These are phyloP conservation scores for Spizellomyces punctatus DNA, from an alignment of 192 early-diverging fungal genomes.

Conservation along the genomic window DNA sequence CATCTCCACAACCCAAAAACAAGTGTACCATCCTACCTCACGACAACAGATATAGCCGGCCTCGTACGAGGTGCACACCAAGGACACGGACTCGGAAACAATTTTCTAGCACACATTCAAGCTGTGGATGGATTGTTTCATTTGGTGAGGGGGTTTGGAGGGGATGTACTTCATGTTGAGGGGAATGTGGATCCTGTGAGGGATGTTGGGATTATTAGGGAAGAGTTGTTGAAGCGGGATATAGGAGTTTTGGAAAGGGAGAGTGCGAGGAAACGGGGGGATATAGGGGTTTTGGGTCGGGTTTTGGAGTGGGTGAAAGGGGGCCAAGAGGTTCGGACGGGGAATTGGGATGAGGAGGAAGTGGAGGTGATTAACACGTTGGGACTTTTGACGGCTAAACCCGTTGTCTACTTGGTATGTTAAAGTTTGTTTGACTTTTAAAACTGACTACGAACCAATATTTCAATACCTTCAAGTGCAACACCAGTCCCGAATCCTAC, in stretches of 20 bases:
- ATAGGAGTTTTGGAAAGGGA: conserved; percentile 73
- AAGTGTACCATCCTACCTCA: conserved; percentile 76
- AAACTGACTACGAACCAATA: not conserved
- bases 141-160: conserved; percentile 39
- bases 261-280: conserved; percentile 68
- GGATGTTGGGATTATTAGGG: conserved; percentile 94
- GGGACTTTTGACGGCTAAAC: conserved; percentile 91
- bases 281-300: conserved; percentile 67
- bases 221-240: conserved; percentile 95
- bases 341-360: conserved; percentile 90
- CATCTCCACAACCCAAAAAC: conserved; percentile 62
- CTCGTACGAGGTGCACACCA: conserved; percentile 79
- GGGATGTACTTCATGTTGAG: conserved; percentile 86
- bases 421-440: too few relatives aligned
- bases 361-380: conserved; percentile 87
- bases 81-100: conserved; percentile 75
- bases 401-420: conserved; percentile 72
- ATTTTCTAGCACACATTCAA: conserved; percentile 89
- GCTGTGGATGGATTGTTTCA: conserved; percentile 65
- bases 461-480: too few relatives aligned
- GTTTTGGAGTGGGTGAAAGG: conserved; percentile 76
- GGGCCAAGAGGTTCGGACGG: conserved; percentile 83
- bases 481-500: conserved; percentile 88
- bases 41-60: conserved; percentile 97
- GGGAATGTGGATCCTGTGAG: conserved; percentile 72